These are phyloP conservation scores for thale cress (Arabidopsis thaliana) DNA, from an alignment of 345 rosid species.

Conservation along the genomic window TAIR10.1 NC_003076.8:15664501-15665000, in stretches of 20 bases:
- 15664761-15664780: background rate
- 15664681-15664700: background rate
- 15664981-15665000: background rate
- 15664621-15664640: background rate
- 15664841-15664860: background rate
- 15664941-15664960: conserved; percentile 1
- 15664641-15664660: background rate
- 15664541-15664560: conserved; percentile 8
- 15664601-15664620: background rate
- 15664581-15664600: background rate
- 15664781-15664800: background rate
- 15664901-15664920: background rate
- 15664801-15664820: background rate
- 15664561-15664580: background rate
- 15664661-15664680: background rate
- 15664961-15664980: background rate
- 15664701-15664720: background rate
- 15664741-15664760: background rate
- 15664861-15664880: background rate
- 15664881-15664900: background rate
- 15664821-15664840: background rate
- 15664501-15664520: no score
- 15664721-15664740: background rate
- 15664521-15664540: background rate
- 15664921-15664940: background rate